Evolutionary conservation across 2,329 filamentous ascomycete genomes (phyloP).

Genomic region (Aspergillus arachidicola): DNA sequence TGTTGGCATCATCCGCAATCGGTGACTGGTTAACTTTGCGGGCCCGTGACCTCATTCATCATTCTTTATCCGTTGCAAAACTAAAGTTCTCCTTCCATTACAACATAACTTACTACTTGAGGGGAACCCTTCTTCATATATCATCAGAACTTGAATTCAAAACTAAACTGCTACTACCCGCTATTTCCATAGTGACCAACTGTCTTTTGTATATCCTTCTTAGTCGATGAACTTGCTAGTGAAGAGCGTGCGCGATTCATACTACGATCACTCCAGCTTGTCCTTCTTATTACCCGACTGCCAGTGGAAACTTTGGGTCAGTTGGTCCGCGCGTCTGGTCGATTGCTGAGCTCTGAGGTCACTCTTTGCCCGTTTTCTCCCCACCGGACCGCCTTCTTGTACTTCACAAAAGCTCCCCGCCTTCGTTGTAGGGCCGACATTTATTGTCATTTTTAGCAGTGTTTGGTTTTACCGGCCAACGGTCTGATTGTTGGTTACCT

Average conservation of each 20-base stretch:
- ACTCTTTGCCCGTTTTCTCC: constrained; percentile 13
- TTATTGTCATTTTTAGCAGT: not conserved
- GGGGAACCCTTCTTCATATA: not conserved
- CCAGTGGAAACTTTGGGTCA: constrained; percentile 15
- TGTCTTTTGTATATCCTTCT: not conserved
- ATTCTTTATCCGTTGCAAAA: constrained; percentile 3
- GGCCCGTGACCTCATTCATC: constrained; percentile 6
- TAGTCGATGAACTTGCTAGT: constrained; percentile 34
- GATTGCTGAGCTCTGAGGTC: constrained; percentile 22
- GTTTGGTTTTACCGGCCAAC: not conserved
- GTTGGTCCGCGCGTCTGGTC: constrained; percentile 18
- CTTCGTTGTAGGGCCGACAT: not conserved
- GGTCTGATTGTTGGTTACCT: not conserved
- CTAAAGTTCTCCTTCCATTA: not conserved
- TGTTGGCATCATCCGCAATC: constrained; percentile 16
- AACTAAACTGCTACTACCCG: not conserved
- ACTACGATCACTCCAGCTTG: not conserved
- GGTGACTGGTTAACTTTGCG: constrained; percentile 11
- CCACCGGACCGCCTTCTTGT: constrained; percentile 9
- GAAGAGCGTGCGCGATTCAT: constrained; percentile 22
- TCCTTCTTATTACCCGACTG: constrained; percentile 14
- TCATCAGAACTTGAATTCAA: not conserved
- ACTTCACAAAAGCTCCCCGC: constrained; percentile 3
- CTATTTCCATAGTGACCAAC: not conserved
- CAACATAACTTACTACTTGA: not conserved